phyloP scores from a whole-genome alignment of 2,329 filamentous ascomycete species.

The Pestalotiopsis sp. region DNA sequence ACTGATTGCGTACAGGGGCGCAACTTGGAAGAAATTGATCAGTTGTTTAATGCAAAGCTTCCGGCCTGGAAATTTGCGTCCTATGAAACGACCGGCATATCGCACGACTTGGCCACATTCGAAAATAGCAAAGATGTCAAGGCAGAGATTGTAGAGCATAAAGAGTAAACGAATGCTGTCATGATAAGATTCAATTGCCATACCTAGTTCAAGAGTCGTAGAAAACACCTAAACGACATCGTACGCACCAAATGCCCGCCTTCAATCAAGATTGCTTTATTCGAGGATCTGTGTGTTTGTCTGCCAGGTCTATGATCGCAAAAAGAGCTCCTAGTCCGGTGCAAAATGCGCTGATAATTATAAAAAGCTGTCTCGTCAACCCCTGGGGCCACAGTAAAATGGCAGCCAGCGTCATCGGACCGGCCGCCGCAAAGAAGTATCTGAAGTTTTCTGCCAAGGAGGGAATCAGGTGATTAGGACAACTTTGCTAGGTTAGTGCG shows the following conservation, averaged over 20 bases:
- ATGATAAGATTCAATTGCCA: too few species aligned
- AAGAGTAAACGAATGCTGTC: too few species aligned
- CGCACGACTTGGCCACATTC: not conserved
- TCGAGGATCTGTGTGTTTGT: not conserved
- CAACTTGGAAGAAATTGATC: conserved; percentile 23
- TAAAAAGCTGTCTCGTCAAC: not conserved
- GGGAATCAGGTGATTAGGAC: not conserved
- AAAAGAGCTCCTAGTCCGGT: not conserved
- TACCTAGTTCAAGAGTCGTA: too few species aligned
- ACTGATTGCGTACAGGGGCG: conserved; percentile 12
- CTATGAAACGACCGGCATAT: conserved; percentile 19
- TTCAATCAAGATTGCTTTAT: not conserved
- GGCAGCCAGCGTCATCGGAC: not conserved
- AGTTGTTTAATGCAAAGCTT: conserved; percentile 16
- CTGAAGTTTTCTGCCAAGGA: not conserved
- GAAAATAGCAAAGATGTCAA: not conserved
- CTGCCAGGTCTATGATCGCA: not conserved
- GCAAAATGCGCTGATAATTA: not conserved
- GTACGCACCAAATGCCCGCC: too few species aligned
- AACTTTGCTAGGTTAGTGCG: not conserved
- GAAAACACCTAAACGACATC: too few species aligned
- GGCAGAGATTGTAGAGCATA: not conserved
- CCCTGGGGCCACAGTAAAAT: not conserved
- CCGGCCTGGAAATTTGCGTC: conserved; percentile 9
- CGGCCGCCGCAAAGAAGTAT: not conserved